Conservation (phyloP, 164 flowering plant species). For the Nymphaea thermarum region DNA sequence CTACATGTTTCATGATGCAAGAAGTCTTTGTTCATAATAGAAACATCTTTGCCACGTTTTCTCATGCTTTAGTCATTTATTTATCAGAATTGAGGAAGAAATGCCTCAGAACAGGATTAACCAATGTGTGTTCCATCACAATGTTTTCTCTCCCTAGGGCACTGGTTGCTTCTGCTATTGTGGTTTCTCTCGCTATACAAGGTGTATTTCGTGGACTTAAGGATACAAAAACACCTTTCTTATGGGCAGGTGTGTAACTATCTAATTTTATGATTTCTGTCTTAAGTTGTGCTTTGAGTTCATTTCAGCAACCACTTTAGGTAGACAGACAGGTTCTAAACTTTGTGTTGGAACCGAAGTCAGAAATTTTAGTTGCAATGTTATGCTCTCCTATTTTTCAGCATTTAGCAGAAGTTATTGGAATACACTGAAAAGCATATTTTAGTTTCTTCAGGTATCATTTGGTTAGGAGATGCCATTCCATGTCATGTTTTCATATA, state of each 20-base stretch:
- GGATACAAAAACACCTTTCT: slow-evolving; percentile 81
- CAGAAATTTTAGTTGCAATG: too few relatives aligned
- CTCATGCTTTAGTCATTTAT: not conserved
- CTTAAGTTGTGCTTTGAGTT: not conserved
- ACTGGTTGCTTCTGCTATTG: slow-evolving; percentile 90
- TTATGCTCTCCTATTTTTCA: too few relatives aligned
- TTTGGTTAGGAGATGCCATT: too few relatives aligned
- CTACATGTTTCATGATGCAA: not conserved
- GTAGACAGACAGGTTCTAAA: too few relatives aligned
- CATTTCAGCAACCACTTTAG: too few relatives aligned
- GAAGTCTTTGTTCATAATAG: too few relatives aligned
- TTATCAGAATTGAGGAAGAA: not conserved
- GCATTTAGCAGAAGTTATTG: too few relatives aligned
- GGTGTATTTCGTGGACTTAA: slow-evolving; percentile 88
- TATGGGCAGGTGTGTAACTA: slow-evolving; percentile 64
- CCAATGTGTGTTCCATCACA: slow-evolving; percentile 65
- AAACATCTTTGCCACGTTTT: not conserved
- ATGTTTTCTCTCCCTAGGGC: slow-evolving; percentile 65
- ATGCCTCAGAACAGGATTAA: slow-evolving; percentile 42
- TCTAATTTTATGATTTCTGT: not conserved
- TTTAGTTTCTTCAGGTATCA: too few relatives aligned
- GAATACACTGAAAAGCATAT: too few relatives aligned
- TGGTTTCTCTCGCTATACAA: slow-evolving; percentile 77
- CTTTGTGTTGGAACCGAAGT: too few relatives aligned
- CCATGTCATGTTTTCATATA: too few relatives aligned